These are phyloP conservation scores for Kwoniella botswanensis DNA, from an alignment of 768 basidiomycete genomes.

Conservation along the genomic window DNA sequence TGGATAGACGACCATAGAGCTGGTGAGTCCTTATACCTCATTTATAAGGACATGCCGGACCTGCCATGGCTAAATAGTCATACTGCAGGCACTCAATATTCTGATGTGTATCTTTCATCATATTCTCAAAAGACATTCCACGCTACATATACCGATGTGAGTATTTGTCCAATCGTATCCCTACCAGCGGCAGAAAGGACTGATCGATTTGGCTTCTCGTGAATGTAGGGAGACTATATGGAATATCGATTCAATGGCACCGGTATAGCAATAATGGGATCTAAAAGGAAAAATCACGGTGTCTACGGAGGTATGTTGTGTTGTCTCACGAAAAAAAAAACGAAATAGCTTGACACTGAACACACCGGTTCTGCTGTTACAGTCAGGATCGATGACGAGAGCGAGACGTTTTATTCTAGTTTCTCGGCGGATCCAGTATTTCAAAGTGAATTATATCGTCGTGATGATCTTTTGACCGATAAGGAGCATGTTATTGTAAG, in stretches of 20 bases:
- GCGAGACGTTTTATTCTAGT: slow-evolving; percentile 5
- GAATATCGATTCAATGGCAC: slow-evolving; percentile 39
- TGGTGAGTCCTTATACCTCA: slow-evolving; percentile 3
- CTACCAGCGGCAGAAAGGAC: no score
- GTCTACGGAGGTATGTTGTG: slow-evolving; percentile 20
- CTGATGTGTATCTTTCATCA: slow-evolving; percentile 1
- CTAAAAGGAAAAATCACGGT: slow-evolving; percentile 38
- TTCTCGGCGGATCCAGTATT: slow-evolving; percentile 1
- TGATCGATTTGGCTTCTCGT: no score
- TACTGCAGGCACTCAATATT: slow-evolving; percentile 4
- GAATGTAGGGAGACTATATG: slow-evolving; percentile 35
- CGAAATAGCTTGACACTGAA: no score
- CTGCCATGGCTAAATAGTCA: no score
- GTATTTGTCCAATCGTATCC: not conserved
- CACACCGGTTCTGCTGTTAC: not conserved
- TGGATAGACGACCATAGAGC: slow-evolving; percentile 14
- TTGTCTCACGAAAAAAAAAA: no score
- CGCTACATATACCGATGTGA: slow-evolving; percentile 11
- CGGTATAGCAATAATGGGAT: slow-evolving; percentile 31
- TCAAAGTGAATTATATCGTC: slow-evolving; percentile 23
- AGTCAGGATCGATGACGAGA: slow-evolving; percentile 17
- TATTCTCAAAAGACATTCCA: slow-evolving; percentile 16
- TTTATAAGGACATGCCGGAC: no score
- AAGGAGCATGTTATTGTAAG: slow-evolving; percentile 34
- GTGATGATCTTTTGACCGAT: slow-evolving; percentile 8